Conservation (phyloP, 441 rosid genomes). For the Gossypium lobatum region DNA sequence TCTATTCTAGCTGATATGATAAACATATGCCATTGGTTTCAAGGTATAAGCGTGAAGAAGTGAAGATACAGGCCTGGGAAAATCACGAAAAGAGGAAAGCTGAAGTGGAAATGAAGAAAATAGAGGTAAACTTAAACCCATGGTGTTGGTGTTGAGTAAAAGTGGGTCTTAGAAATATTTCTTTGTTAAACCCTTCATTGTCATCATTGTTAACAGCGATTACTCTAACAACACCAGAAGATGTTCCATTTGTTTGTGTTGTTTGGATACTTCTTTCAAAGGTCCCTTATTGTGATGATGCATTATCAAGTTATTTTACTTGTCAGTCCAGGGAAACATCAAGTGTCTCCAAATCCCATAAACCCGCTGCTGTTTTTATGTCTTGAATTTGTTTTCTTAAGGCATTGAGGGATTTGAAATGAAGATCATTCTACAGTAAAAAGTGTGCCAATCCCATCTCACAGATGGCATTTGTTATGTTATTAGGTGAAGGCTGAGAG, state of each 20-base stretch:
- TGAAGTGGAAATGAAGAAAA: conserved; percentile 81
- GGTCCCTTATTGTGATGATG: background rate
- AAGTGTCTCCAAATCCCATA: background rate
- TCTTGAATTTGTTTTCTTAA: background rate
- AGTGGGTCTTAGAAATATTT: background rate
- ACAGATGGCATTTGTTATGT: background rate
- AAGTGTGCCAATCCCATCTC: background rate
- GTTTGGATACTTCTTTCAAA: background rate
- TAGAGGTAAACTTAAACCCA: conserved; percentile 50
- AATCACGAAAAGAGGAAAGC: conserved; percentile 87
- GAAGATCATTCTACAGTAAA: background rate
- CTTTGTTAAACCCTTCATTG: background rate
- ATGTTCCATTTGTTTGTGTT: background rate
- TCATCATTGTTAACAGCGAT: background rate
- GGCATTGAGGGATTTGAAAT: background rate
- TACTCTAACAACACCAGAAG: background rate
- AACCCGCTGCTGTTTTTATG: background rate
- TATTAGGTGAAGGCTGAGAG: conserved; percentile 73
- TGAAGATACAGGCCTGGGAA: conserved; percentile 93
- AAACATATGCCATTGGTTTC: background rate
- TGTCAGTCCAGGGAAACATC: background rate
- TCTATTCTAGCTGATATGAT: background rate
- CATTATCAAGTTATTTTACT: background rate
- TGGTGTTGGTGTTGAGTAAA: background rate
- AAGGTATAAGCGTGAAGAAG: conserved; percentile 86